Conservation (phyloP, 805 yeast species). For the Lipomyces chichibuensis region DNA sequence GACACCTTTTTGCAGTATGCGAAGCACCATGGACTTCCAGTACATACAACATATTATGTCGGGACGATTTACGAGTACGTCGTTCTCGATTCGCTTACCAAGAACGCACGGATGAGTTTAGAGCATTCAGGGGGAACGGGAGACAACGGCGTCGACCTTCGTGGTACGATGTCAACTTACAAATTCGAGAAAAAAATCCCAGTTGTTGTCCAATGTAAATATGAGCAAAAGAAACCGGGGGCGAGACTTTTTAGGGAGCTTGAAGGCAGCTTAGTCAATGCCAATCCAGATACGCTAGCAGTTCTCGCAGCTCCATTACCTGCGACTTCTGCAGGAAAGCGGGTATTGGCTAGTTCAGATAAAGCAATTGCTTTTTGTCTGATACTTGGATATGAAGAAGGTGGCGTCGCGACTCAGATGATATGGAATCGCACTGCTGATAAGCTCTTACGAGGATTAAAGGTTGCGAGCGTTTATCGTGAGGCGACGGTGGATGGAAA, state of each 20-base stretch:
- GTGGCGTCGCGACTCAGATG: constrained; percentile 29
- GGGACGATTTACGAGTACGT: constrained; percentile 39
- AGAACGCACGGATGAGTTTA: constrained; percentile 21
- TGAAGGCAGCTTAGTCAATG: constrained; percentile 29
- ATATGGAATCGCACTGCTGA: constrained; percentile 32
- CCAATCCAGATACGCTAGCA: constrained; percentile 26
- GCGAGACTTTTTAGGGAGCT: constrained; percentile 43
- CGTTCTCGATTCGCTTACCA: constrained; percentile 29
- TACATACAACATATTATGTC: constrained; percentile 28
- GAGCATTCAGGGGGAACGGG: constrained; percentile 37
- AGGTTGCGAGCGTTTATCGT: constrained; percentile 9
- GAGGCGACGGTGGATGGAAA: neutral
- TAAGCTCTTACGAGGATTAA: constrained; percentile 16
- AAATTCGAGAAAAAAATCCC: constrained; percentile 11
- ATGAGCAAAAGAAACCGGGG: constrained; percentile 51
- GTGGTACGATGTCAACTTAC: constrained; percentile 25
- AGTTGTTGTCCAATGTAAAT: constrained; percentile 39
- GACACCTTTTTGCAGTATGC: constrained; percentile 25
- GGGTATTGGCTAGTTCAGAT: constrained; percentile 20
- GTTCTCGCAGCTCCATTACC: constrained; percentile 32
- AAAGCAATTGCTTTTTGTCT: constrained; percentile 27
- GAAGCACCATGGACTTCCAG: constrained; percentile 9
- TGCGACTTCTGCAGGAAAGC: constrained; percentile 20
- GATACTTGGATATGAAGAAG: constrained; percentile 18
- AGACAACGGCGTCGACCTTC: constrained; percentile 39